Base-by-base conservation (phyloP, 768 basidiomycete genomes). In the Lentinula boryana region DNA sequence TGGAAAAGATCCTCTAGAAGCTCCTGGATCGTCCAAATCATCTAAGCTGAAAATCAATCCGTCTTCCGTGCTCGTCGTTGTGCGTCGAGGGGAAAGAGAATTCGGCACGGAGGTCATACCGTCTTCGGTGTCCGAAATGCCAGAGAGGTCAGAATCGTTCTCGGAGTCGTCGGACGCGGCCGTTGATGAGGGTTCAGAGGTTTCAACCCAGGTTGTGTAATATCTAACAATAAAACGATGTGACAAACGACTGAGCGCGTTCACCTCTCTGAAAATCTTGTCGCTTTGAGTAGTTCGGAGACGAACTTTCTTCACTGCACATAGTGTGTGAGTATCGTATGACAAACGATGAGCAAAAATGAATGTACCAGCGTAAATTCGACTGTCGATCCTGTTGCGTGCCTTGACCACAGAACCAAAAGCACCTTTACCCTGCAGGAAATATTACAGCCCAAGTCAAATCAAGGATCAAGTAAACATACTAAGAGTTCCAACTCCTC, bases 381-480 rank as follows among this genome's bases (percentile, higher is more conserved):
- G 80, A 10, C 79, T 82, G 68, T 97, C 95, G 21, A 95, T 86
- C 76, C 86, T 91, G 68, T 96, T 94, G 50, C 88, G 80, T 2
- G 94, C 95, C 70, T 97, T 97, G 33, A 97, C 93, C 0, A 97
- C 94, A n/a, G 92, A 91, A 0, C 94, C 94, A 71, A 93, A 96
- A 0, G 84, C 93, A 0, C 95, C 95, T 68, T 88, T 88, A 0
- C 94, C 94, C 90, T 93, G 63, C 9, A 33, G 13, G 61, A 21
- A 21, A 57, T 15, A 57, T 60, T n/a, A 63, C 43, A 36, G 31
- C 49, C 49, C 5, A 31, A 31, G 18, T 0, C 27, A 2, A 46
- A 4, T 12, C 21, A 59, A 51, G 32, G 60, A 31, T 16, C 48
- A 8, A 36, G 4, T 40, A 10, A 18, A 67, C 79, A 38, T 67